Evolutionary conservation across 768 basidiomycete genomes (phyloP), one percentile per base, ranked within the genome.

Genomic region (Suillus variegatus): DNA sequence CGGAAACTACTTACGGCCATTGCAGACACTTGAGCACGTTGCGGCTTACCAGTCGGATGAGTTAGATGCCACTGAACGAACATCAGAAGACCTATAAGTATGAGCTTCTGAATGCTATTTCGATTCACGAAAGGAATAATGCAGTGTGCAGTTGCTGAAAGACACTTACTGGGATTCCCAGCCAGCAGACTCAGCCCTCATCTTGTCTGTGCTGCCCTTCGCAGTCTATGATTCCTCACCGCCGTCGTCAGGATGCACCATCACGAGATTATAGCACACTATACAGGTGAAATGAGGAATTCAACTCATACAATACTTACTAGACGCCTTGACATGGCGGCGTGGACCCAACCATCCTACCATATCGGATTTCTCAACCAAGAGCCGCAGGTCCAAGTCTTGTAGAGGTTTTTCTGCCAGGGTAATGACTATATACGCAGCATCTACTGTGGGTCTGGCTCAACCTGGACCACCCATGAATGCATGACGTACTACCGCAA

Each of bases 381-480:
- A 76, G 2, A 71, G 64, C 64, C 74, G 78, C 35, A 90, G 78
- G 7, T 86, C 85, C 0, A 85, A 85, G 66, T 90, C 85, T 12
- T 72, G 69, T 13, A 85, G 63, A 72, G 89, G 76, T 1, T 76
- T 55, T 44, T 71, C 76, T 0, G 85, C 79, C 3, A 83, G 77
- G 43, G 90, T 77, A 36, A 82, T 77, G 6, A 85, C 84, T 60
- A 88, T 82, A 69, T 88, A 90, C 0, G 86, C 20, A 5, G 86
- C 84, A 68, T 90, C 87, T 0, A 88, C 89, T 0, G 89, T 89
- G 5, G 85, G 79, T 0, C 80, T 81, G 0, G 83, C 78, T 41
- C 79, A 79, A 51, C 82, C 79, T 0, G 75, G 75, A 0, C 80
- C 81, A 0, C 85, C 81, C n/a, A 88, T 81, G 32, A 32, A 32